phyloP scores from a whole-genome alignment of 768 basidiomycete species.

The Boletus speciosus region DNA sequence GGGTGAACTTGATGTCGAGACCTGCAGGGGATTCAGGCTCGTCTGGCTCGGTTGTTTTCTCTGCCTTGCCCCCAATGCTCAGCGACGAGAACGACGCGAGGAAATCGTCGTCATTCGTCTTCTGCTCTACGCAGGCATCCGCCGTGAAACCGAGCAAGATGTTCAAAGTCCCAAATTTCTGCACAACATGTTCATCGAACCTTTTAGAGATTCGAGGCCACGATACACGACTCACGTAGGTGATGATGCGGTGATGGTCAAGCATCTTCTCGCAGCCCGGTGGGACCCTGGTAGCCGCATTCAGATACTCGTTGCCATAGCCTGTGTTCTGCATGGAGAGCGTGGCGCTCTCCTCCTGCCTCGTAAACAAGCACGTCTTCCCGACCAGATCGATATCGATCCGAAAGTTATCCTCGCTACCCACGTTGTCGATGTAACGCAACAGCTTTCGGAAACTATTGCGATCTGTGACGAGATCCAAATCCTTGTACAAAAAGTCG shows the following conservation, averaged over 20 bases:
- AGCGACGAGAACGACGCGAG: slow-evolving; percentile 25
- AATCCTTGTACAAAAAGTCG: slow-evolving; percentile 30
- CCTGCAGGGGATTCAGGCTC: neutral
- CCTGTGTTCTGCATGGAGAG: slow-evolving; percentile 29
- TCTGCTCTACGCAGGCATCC: slow-evolving; percentile 36
- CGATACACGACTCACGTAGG: slow-evolving; percentile 46
- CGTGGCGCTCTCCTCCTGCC: slow-evolving; percentile 43
- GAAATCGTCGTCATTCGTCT: slow-evolving; percentile 23
- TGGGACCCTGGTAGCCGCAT: slow-evolving; percentile 46
- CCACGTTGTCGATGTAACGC: slow-evolving; percentile 40
- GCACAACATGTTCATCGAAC: neutral
- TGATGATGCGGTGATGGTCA: slow-evolving; percentile 61
- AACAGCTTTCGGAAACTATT: slow-evolving; percentile 63
- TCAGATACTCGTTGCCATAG: slow-evolving; percentile 64
- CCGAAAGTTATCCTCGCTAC: slow-evolving; percentile 46
- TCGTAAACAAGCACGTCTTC: slow-evolving; percentile 55
- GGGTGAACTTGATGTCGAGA: slow-evolving; percentile 21
- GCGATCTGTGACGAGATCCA: slow-evolving; percentile 57
- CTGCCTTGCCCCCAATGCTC: slow-evolving; percentile 10
- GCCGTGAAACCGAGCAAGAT: slow-evolving; percentile 59
- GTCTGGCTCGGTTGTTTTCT: neutral
- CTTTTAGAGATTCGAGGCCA: neutral
- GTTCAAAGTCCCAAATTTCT: slow-evolving; percentile 59
- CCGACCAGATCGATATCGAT: slow-evolving; percentile 69
- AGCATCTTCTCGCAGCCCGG: slow-evolving; percentile 47